Base-by-base conservation (phyloP, 208 protist genomes). In the Trypanosomatidae sp. region DNA sequence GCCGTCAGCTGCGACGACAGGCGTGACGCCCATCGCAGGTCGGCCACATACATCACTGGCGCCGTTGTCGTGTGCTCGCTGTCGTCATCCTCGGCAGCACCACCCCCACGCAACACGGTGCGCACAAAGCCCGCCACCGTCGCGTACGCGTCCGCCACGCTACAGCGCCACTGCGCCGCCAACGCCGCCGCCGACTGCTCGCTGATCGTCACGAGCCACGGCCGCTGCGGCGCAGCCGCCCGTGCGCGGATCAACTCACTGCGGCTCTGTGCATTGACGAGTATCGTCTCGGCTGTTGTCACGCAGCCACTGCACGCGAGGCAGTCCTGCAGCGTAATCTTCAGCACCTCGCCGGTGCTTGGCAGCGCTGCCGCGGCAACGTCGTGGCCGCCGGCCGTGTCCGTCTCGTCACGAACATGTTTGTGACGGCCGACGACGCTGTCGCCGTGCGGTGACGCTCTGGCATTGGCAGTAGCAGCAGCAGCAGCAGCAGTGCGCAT, bases 221-320 rank as follows among this genome's bases (percentile, higher is more conserved):
- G 70, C 15, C 45, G 53, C 4, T 37, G 2, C 4, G 7, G 15
- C 21, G 48, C 18, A 7, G 6, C 45, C 28, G 28, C 20, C 11
- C 61, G 51, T 6, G 47, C 39, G 18, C 51, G 32, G 22, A 75
- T 21, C 15, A 80, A 39, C 49, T 86, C 71, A 5, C 53, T 43
- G 15, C 65, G 59, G 48, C 71, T 78, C 56, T 87, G 72, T 21
- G 65, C 66, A 52, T 61, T 68, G 28, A 99, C 85, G 2, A 99
- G 70, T 6, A 99, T 77, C 32, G 83, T 96, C 53, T 99, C 96
- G 3, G 97, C 96, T 3, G 94, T 97, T 6, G 97, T 99, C 41
- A 99, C 84, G 70, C 97, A 99, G 0, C 97, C 97, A 43, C 73
- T 88, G 51, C 88, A 96, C 5, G 88, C 88, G 16, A 96, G 63